These are phyloP conservation scores for Naganishia friedmannii DNA, from an alignment of 768 basidiomycete genomes.

Conservation along the genomic window DNA sequence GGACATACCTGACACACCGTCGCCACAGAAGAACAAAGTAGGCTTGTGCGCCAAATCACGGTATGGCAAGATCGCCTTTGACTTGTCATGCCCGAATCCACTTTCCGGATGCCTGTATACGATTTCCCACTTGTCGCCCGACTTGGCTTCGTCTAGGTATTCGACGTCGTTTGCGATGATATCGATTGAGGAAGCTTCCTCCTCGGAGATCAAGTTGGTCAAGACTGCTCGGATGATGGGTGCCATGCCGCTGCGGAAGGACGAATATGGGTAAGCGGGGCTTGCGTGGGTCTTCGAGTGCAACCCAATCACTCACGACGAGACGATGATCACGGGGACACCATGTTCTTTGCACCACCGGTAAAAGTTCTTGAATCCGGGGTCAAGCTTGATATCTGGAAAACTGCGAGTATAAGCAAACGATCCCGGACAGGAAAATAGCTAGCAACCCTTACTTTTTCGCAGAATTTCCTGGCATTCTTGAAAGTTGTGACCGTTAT, in stretches of 20 bases:
- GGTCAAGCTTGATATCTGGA: slow-evolving; percentile 79
- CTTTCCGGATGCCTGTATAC: slow-evolving; percentile 85
- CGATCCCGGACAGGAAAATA: not conserved
- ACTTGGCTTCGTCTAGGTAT: slow-evolving; percentile 61
- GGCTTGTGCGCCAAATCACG: slow-evolving; percentile 66
- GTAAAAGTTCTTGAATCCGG: slow-evolving; percentile 84
- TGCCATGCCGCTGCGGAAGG: slow-evolving; percentile 73
- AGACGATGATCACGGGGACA: slow-evolving; percentile 88
- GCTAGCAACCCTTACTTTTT: slow-evolving; percentile 59
- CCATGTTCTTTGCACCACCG: slow-evolving; percentile 73
- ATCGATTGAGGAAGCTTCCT: slow-evolving; percentile 72
- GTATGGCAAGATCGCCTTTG: slow-evolving; percentile 88
- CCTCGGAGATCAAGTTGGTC: slow-evolving; percentile 71
- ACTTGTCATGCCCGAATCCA: slow-evolving; percentile 93
- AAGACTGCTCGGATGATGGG: slow-evolving; percentile 89
- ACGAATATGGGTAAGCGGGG: slow-evolving; percentile 21
- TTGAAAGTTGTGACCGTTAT: slow-evolving; percentile 75
- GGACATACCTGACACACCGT: slow-evolving; percentile 82
- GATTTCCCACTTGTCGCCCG: slow-evolving; percentile 65
- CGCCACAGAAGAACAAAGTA: slow-evolving; percentile 91
- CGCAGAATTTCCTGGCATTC: slow-evolving; percentile 74
- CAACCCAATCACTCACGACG: slow-evolving; percentile 60
- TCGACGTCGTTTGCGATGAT: slow-evolving; percentile 91
- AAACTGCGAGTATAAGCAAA: slow-evolving; percentile 14
- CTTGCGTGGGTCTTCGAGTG: not conserved